Evolutionary conservation across 2,329 filamentous ascomycete species (phyloP).

Genomic region (Botrytis fabae): DNA sequence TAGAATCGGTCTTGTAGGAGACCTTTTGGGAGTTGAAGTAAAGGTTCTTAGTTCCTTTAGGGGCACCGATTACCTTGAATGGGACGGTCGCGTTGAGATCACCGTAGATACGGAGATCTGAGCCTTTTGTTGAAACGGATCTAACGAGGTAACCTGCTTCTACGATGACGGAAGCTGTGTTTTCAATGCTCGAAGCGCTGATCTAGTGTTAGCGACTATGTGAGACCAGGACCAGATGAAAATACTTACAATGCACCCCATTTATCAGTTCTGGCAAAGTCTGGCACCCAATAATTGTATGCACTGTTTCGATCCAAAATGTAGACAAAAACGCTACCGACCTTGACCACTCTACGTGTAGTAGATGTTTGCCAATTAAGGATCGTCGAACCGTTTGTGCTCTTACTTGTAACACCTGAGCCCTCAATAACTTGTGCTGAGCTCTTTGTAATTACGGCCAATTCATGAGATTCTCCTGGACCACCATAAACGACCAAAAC

Average conservation of each 20-base stretch:
- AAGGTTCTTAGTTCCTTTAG: slow-evolving; percentile 53
- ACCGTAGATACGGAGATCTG: slow-evolving; percentile 62
- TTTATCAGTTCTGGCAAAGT: slow-evolving; percentile 47
- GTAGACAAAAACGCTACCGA: slow-evolving; percentile 43
- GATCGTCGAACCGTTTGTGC: slow-evolving; percentile 47
- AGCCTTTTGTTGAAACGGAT: slow-evolving; percentile 55
- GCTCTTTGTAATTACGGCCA: slow-evolving; percentile 49
- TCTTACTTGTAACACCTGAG: slow-evolving; percentile 39
- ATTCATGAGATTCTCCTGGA: slow-evolving; percentile 61
- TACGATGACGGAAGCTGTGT: slow-evolving; percentile 55
- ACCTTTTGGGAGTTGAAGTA: slow-evolving; percentile 58
- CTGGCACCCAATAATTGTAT: slow-evolving; percentile 68
- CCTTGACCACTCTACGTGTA: slow-evolving; percentile 52
- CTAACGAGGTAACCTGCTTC: slow-evolving; percentile 66
- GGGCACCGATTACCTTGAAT: slow-evolving; percentile 67
- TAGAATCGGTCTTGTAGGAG: slow-evolving; percentile 43
- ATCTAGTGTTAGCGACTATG: slow-evolving; percentile 15
- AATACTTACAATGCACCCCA: slow-evolving; percentile 40
- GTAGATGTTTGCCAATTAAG: slow-evolving; percentile 57
- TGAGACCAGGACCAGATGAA: neutral
- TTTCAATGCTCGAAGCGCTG: slow-evolving; percentile 38
- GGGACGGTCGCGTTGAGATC: slow-evolving; percentile 71
- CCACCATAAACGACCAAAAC: slow-evolving; percentile 66
- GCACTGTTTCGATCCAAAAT: slow-evolving; percentile 60
- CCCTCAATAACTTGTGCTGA: slow-evolving; percentile 41